These are phyloP conservation scores for Tetraselmis striata DNA, from an alignment of 139 green algal species.

Conservation along the genomic window DNA sequence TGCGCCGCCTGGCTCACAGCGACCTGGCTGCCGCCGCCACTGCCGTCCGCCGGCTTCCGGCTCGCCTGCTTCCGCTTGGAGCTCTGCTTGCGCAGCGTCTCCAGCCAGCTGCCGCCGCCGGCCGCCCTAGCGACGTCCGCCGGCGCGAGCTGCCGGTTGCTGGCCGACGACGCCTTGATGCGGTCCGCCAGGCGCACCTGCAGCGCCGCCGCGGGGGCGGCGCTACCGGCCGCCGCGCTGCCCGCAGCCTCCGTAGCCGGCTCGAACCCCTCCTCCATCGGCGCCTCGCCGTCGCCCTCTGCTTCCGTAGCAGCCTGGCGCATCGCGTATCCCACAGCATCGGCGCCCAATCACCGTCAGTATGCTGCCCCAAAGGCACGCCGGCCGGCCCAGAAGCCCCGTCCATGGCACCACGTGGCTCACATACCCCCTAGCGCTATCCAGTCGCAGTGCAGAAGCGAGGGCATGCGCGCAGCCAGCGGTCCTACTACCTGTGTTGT, in stretches of 20 bases:
- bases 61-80: conserved; percentile 7
- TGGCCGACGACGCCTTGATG: neutral
- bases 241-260: too few relatives aligned
- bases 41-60: neutral
- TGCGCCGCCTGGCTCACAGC: neutral
- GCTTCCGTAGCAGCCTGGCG: neutral
- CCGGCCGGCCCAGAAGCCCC: too few relatives aligned
- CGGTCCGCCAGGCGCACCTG: neutral
- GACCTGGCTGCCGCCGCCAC: neutral
- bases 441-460: too few relatives aligned
- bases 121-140: neutral
- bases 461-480: too few relatives aligned
- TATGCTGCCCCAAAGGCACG: too few relatives aligned
- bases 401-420: too few relatives aligned
- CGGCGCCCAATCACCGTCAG: too few relatives aligned
- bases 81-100: conserved; percentile 12
- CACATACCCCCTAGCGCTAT: too few relatives aligned
- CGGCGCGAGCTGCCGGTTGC: neutral
- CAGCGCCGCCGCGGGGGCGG: neutral
- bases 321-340: too few relatives aligned
- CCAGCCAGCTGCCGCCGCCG: conserved; percentile 13
- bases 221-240: too few relatives aligned
- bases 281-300: neutral
- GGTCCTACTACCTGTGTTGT: too few relatives aligned
- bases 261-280: too few relatives aligned